Evolutionary conservation across 164 flowering plant genomes (phyloP).

Genomic region (Stephania yunnanensis): DNA sequence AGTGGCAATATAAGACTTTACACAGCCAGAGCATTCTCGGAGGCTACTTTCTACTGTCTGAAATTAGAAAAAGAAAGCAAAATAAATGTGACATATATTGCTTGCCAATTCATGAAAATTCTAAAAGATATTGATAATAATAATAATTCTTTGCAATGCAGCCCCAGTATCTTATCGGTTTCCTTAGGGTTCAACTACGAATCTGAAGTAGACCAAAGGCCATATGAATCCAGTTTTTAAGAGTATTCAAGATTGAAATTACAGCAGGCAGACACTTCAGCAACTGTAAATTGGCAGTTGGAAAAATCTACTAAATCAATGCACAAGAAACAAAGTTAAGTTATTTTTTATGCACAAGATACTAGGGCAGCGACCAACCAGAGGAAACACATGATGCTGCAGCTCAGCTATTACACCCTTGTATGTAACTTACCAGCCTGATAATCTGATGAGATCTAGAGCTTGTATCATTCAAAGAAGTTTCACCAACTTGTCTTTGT

Average conservation of each 20-base stretch:
- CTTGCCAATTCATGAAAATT: not conserved
- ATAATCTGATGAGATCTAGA: conserved; percentile 88
- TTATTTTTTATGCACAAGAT: not conserved
- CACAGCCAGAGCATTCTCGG: conserved; percentile 63
- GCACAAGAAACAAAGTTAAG: not conserved
- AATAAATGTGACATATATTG: not conserved
- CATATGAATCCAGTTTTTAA: not conserved
- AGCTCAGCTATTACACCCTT: not conserved
- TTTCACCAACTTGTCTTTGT: conserved; percentile 91
- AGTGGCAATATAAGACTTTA: conserved; percentile 75
- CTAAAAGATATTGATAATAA: not conserved
- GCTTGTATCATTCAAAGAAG: conserved; percentile 72
- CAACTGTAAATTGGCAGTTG: not conserved
- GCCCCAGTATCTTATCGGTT: not conserved
- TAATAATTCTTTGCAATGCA: not conserved
- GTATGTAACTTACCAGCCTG: conserved; percentile 54
- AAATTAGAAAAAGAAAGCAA: conserved; percentile 9
- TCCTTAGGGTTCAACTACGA: not conserved
- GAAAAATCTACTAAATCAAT: not conserved
- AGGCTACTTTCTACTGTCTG: conserved; percentile 82
- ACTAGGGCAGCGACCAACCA: not conserved
- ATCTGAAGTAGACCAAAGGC: not conserved
- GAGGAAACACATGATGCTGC: not conserved
- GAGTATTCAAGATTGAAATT: not conserved
- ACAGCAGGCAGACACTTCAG: not conserved